Conservation (phyloP, 208 protist genomes). For the Paratrypanosoma confusum region DNA sequence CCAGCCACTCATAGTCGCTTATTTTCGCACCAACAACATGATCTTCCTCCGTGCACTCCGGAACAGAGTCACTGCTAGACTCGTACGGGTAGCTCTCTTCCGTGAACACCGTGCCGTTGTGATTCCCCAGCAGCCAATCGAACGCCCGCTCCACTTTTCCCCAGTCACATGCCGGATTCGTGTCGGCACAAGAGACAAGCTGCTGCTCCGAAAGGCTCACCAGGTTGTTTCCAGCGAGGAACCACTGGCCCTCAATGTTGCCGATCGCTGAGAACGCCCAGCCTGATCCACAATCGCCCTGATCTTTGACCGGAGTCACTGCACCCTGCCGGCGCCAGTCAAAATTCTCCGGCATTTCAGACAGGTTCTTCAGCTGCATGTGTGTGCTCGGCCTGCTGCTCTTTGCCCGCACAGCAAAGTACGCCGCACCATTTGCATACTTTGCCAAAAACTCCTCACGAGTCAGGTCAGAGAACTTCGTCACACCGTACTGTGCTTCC, state of each 20-base stretch:
- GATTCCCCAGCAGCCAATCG: slow-evolving; percentile 48
- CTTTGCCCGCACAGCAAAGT: slow-evolving; percentile 8
- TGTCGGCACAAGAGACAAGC: slow-evolving; percentile 87
- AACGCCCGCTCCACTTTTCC: slow-evolving; percentile 81
- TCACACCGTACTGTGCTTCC: slow-evolving; percentile 25
- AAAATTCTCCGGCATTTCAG: too few relatives aligned
- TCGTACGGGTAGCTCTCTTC: slow-evolving; percentile 77
- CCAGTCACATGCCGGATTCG: slow-evolving; percentile 74
- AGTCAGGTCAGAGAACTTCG: slow-evolving; percentile 35
- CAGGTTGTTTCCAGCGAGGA: slow-evolving; percentile 42
- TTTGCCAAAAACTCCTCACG: slow-evolving; percentile 29
- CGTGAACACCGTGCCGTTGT: slow-evolving; percentile 49
- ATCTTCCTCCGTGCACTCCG: slow-evolving; percentile 14
- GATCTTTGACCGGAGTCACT: slow-evolving; percentile 90
- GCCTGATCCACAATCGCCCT: slow-evolving; percentile 91
- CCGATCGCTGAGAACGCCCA: slow-evolving; percentile 89
- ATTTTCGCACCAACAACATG: slow-evolving; percentile 12
- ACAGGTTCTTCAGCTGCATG: not conserved
- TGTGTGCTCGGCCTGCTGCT: not conserved
- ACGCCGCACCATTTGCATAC: slow-evolving; percentile 18
- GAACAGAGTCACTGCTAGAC: slow-evolving; percentile 21
- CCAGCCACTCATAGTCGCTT: slow-evolving; percentile 21
- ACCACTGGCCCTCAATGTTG: slow-evolving; percentile 58
- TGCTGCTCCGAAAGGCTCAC: slow-evolving; percentile 86
- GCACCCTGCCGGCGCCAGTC: slow-evolving; percentile 83